These are phyloP conservation scores for Wickerhamiella azymoides DNA, from an alignment of 805 yeast genomes.

Conservation along the genomic window DNA sequence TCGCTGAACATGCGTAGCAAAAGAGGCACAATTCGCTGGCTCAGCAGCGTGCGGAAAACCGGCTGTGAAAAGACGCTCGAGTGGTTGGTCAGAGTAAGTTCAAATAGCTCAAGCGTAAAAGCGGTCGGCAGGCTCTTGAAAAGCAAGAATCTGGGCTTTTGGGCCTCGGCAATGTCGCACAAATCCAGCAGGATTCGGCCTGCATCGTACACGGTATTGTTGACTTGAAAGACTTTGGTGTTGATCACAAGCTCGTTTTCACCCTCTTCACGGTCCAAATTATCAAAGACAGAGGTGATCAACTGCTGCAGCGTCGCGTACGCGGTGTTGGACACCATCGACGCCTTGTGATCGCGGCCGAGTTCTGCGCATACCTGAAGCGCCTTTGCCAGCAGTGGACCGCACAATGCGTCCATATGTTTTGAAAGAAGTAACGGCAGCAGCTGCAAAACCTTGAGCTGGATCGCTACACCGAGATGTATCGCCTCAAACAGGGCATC, in stretches of 20 bases:
- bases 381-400: conserved; percentile 41
- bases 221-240: conserved; percentile 30
- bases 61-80: conserved; percentile 34
- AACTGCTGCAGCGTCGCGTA: conserved; percentile 86
- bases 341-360: conserved; percentile 52
- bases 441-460: conserved; percentile 71
- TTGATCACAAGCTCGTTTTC: conserved; percentile 38
- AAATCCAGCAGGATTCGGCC: conserved; percentile 57
- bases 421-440: conserved; percentile 60
- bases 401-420: conserved; percentile 43
- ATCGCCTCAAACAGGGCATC: conserved; percentile 62
- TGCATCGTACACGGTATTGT: conserved; percentile 52
- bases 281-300: conserved; percentile 63
- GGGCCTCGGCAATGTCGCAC: conserved; percentile 50
- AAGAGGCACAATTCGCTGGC: conserved; percentile 62
- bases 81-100: conserved; percentile 60
- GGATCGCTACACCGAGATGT: conserved; percentile 65
- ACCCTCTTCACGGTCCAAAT: conserved; percentile 26
- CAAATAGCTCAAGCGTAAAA: conserved; percentile 71
- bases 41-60: conserved; percentile 53
- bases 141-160: conserved; percentile 40
- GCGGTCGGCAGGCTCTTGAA: conserved; percentile 41
- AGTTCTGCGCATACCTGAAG: conserved; percentile 58
- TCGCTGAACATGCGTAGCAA: conserved; percentile 52
- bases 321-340: conserved; percentile 78